Evolutionary conservation across 345 rosid genomes (phyloP).

Genomic region (Euphorbia pulcherrima): DNA sequence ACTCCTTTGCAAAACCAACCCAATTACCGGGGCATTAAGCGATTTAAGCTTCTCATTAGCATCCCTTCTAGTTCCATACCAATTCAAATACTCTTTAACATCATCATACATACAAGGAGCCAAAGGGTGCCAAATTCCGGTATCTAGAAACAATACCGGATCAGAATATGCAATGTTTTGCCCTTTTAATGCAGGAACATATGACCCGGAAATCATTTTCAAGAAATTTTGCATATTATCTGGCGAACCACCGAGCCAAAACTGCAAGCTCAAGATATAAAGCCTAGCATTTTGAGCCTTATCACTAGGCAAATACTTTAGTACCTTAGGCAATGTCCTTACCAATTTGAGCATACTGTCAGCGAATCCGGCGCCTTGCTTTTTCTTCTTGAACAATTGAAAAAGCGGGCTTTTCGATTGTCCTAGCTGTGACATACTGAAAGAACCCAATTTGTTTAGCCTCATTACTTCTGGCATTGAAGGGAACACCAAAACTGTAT

Average conservation of each 20-base stretch:
- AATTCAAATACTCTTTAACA: conserved; percentile 89
- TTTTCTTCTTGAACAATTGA: conserved; percentile 89
- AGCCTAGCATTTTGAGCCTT: conserved; percentile 99
- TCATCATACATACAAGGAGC: conserved; percentile 96
- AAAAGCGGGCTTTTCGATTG: conserved; percentile 92
- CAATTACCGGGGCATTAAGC: conserved; percentile 66
- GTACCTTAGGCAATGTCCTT: conserved; percentile 88
- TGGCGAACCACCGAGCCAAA: conserved; percentile 98
- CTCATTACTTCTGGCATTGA: conserved; percentile 99
- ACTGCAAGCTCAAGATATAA: conserved; percentile 91
- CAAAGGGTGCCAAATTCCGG: conserved; percentile 94
- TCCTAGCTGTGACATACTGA: conserved; percentile 94
- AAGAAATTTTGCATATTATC: conserved; percentile 89
- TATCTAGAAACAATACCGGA: conserved; percentile 87
- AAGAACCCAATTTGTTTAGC: conserved; percentile 90
- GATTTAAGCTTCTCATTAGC: conserved; percentile 64
- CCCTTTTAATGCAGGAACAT: conserved; percentile 79
- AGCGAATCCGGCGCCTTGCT: conserved; percentile 90
- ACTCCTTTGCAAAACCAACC: conserved; percentile 89
- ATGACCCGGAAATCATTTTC: conserved; percentile 91
- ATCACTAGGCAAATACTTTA: conserved; percentile 93
- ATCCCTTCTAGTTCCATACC: conserved; percentile 87
- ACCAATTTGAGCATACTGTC: conserved; percentile 95
- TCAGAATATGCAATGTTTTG: conserved; percentile 70
- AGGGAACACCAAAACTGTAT: conserved; percentile 96